Evolutionary conservation across 108 stramenopile species (phyloP), one percentile per base, ranked within the genome.

Genomic region (Pseudonitzschia delicatissima): DNA sequence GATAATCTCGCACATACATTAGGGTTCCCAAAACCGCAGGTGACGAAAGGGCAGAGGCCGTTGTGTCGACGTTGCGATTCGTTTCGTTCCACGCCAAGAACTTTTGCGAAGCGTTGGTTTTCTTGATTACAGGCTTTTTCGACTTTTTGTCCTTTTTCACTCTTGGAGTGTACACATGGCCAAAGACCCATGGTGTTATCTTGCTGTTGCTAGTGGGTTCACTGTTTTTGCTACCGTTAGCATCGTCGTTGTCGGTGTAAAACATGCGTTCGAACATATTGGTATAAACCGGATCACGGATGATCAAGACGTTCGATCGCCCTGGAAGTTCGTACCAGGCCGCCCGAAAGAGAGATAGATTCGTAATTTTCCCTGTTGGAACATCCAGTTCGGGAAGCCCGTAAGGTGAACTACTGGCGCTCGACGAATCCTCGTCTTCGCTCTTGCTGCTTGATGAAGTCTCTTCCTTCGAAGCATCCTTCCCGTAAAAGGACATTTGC

Each of bases 261-360:
- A 91, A 39, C 13, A 91, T 77, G 25, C 40, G 72, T 53, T 91
- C 90, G 58, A 91, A 86, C 84, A 88, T 83, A 73, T 91, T 79
- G 1, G 87, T 91, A 45, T 91, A 91, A 13, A 70, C 45, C 4
- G 72, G 76, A 52, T 91, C 90, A 42, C 85, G 85, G 9, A 91
- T 81, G 39, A 84, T 82, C 49, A 88, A 58, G 31, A 87, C 86
- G 64, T 91, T 91, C 36, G 85, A 76, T 53, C 90, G 74, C 25
- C 90, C 90, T 1, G 87, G 90, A 5, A 84, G 68, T 71, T 91
- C 90, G 11, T 78, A 77, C 90, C 90, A 91, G 5, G 74, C 68
- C 9, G 85, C 86, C 40, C 86, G 69, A 74, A 82, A 87, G 31
- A 91, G 42, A 0, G 90, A 84, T 29, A 88, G 67, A 62, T 57